These are phyloP conservation scores for Phtheirospermum japonicum DNA, from an alignment of 257 asterid genomes.

Conservation along the genomic window DNA sequence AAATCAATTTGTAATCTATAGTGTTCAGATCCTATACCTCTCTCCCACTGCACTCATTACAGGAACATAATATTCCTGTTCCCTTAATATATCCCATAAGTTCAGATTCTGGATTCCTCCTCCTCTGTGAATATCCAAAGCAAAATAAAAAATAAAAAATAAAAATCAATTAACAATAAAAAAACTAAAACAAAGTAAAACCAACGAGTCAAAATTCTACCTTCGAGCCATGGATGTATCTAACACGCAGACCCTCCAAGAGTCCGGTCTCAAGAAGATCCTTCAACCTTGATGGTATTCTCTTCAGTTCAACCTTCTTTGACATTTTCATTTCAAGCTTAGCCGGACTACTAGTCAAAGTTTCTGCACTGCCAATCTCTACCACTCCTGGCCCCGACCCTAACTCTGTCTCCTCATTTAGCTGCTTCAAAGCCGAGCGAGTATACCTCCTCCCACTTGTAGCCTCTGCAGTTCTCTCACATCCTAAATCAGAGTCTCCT, in stretches of 20 bases:
- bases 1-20: constrained; percentile 1
- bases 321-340: constrained; percentile 69
- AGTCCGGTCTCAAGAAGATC: constrained; percentile 85
- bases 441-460: constrained; percentile 48
- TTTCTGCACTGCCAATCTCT: constrained; percentile 20
- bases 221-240: constrained; percentile 58
- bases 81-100: constrained; percentile 68
- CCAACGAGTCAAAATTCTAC: constrained; percentile 36
- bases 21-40: constrained; percentile 39
- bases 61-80: constrained; percentile 70
- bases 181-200: background rate
- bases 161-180: constrained; percentile 23
- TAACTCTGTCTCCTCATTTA: constrained; percentile 32
- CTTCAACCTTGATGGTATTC: constrained; percentile 55
- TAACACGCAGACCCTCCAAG: constrained; percentile 73
- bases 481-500: constrained; percentile 26
- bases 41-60: constrained; percentile 62
- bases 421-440: constrained; percentile 49
- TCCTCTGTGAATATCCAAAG: constrained; percentile 39
- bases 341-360: constrained; percentile 36
- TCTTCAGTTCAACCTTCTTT: constrained; percentile 53
- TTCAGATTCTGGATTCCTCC: constrained; percentile 43
- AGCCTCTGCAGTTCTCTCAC: constrained; percentile 33
- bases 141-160: background rate
- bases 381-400: constrained; percentile 31